phyloP scores from a whole-genome alignment of 768 basidiomycete genomes.

The Hebeloma cylindrosporum region DNA sequence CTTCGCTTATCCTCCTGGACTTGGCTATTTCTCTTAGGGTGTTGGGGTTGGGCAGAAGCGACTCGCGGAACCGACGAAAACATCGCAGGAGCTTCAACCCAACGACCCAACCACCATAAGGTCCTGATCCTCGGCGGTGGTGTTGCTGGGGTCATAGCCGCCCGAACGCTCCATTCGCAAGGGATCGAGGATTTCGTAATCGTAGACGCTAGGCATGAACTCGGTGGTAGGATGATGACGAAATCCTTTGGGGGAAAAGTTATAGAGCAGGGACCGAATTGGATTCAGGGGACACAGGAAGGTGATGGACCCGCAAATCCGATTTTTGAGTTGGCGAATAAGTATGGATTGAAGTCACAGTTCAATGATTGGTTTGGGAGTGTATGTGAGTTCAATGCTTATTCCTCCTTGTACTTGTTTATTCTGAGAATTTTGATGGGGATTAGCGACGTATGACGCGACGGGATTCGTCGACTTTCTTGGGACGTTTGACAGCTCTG shows the following conservation, averaged over 20 bases:
- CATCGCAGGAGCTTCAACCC: neutral
- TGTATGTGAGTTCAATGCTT: conserved; percentile 36
- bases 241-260: conserved; percentile 45
- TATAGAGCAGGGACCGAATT: conserved; percentile 61
- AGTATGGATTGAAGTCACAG: conserved; percentile 49
- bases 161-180: conserved; percentile 53
- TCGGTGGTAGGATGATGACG: conserved; percentile 63
- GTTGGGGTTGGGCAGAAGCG: too few species aligned
- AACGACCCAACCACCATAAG: conserved; percentile 6
- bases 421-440: neutral
- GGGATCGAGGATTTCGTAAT: conserved; percentile 61
- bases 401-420: neutral
- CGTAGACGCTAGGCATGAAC: conserved; percentile 55
- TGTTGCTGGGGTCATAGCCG: conserved; percentile 64
- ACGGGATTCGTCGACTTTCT: conserved; percentile 49
- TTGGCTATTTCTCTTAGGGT: too few species aligned
- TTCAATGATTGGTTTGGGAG: conserved; percentile 45
- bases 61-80: neutral
- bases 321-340: conserved; percentile 54
- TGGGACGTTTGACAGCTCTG: conserved; percentile 41
- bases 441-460: conserved; percentile 54
- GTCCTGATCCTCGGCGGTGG: conserved; percentile 69
- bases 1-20: too few species aligned
- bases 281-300: conserved; percentile 54
- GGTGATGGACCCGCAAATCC: conserved; percentile 57